A percentile compares a stretch with the other conserved stretches of the same genome.
phyloP scores from a whole-genome alignment of 768 basidiomycete species.

The Agrocybe pediades region DNA sequence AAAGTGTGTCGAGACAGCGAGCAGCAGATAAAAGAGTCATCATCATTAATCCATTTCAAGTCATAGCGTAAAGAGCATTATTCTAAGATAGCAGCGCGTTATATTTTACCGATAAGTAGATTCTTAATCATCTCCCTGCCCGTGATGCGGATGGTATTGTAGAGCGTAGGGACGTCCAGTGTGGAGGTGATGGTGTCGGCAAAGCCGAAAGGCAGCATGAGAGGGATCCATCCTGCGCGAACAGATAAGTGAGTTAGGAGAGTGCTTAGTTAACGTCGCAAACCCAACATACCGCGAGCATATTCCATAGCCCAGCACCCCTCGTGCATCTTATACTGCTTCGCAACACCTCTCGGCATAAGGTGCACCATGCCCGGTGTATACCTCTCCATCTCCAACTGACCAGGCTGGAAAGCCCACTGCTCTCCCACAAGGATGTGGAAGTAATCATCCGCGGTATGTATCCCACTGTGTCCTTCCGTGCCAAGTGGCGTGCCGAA shows the following conservation, averaged over 20 bases:
- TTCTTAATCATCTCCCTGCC: constrained; percentile 85
- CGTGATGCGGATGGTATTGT: constrained; percentile 74
- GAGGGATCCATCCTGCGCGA: constrained; percentile 90
- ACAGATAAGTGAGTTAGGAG: background rate
- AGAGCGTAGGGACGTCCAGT: constrained; percentile 82
- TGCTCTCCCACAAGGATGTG: constrained; percentile 93
- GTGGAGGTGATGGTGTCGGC: constrained; percentile 87
- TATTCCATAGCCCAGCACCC: constrained; percentile 97
- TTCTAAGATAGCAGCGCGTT: constrained; percentile 14
- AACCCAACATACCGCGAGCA: constrained; percentile 70
- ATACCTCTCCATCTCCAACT: constrained; percentile 85
- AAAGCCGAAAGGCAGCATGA: constrained; percentile 94
- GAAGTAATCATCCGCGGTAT: constrained; percentile 98
- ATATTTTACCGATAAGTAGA: constrained; percentile 86
- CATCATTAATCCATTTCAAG: background rate
- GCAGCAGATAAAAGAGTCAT: too few species aligned
- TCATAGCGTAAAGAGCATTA: background rate
- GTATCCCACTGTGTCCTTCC: constrained; percentile 92
- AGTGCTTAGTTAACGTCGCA: background rate
- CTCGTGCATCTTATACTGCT: constrained; percentile 98
- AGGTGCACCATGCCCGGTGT: constrained; percentile 82
- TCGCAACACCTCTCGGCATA: constrained; percentile 78
- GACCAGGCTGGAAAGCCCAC: constrained; percentile 87
- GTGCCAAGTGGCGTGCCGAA: constrained; percentile 97
- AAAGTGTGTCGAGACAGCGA: too few species aligned